Base-by-base conservation (phyloP, 768 basidiomycete species). In the Sistotremastrum suecicum region DNA sequence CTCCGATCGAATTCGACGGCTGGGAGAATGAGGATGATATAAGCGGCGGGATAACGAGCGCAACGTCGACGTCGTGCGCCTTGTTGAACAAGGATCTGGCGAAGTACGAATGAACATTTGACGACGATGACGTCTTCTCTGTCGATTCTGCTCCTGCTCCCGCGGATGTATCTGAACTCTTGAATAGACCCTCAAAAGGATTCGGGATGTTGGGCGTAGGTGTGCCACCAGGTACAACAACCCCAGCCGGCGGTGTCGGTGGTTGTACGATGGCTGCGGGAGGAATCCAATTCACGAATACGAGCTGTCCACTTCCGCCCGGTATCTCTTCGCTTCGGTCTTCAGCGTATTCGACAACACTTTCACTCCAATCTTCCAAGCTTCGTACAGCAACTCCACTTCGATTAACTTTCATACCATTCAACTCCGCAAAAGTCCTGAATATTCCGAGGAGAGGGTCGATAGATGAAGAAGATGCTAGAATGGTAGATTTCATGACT, bases 281-380 rank as follows among this genome's bases (percentile, higher is more conserved):
- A 1, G 73, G 73, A 5, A 78, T 51, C 91, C 91, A 98, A 0
- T 90, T 88, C 0, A 97, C 52, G 39, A 97, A 61, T 39, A 97
- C 71, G 60, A 95, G 68, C 49, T 94, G 81, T 20, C 20, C 20
- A 20, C 20, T 20, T 20, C 20, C 20, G 20, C 20, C 20, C 20
- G 20, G 0, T 82, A 74, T 0, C 59, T 71, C 8, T 67, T 67
- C 20, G 20, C 20, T 20, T 20, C 20, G 20, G 34, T 69, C 63
- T 38, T 60, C 58, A 2, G 85, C 86, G 50, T 83, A 77, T 34
- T 83, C 79, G 0, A 68, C 67, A 3, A 94, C 83, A 43, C 71
- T 78, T 12, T 68, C 61, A 0, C 65, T 54, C 52, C 63, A 70
- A 1, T 57, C 58, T 7, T 65, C 65, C n/a, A 55, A 53, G 8